Base-by-base conservation (phyloP, 2,329 filamentous ascomycete genomes). In the Colletotrichum sp. region DNA sequence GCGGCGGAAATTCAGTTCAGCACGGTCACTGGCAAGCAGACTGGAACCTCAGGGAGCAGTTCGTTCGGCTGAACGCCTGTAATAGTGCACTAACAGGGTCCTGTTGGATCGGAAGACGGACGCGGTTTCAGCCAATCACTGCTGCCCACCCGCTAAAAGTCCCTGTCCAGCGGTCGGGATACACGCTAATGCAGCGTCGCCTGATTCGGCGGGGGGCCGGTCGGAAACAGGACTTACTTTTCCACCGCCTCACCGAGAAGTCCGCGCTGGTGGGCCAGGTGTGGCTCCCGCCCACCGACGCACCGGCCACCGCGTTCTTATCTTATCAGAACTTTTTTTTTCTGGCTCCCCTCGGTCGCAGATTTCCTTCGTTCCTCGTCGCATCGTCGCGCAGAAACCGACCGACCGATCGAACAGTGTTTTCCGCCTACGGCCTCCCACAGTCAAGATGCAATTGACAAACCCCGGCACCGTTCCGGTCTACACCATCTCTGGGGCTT, bases 401-500 rank as follows among this genome's bases (percentile, higher is more conserved):
- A n/a, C 24, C 39, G 55, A 39, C 52, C 39, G 55, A 39, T 22
- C 28, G 24, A 24, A 24, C 24, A 70, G 44, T 52, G 44, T 52
- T 34, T 67, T 39, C 59, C 52, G 67, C 18, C 70, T 16, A 22
- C 26, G 28, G 44, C 70, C 63, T 57, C 48, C 69, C 63, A 63
- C 73, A 75, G 67, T 60, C 64, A 76, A 79, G 76, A 96, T 96
- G 95, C 95, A 96, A 88, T 91, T 96, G 84, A 93, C 94, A 32
- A 95, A 95, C 81, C 93, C 95, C 79, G 95, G 95, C 77, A 90
- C 93, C 60, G 94, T 98, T 75, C 95, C 95, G 73, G 96, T 98
- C 3, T 99, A 99, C 83, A 99, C 97, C 71, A 95, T 99, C 81
- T 96, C 96, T 48, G 98, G 97, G 79, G 95, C 95, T 39, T 95